Conservation (phyloP, 2,329 filamentous ascomycete species). For the Colletotrichum lentis region DNA sequence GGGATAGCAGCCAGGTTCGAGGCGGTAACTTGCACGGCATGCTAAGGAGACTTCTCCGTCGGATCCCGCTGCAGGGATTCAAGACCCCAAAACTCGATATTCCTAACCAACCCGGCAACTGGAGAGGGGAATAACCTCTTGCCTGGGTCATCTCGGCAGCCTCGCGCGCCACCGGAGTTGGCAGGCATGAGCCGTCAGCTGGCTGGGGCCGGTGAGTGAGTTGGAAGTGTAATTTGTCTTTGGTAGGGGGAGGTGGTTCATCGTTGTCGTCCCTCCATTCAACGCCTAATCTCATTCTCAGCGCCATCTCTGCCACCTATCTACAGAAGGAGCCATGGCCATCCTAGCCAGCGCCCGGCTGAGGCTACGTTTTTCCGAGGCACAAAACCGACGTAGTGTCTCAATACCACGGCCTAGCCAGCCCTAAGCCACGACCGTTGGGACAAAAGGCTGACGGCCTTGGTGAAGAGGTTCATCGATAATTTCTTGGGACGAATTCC, state of each 20-base stretch:
- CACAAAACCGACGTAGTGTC: conserved; percentile 28
- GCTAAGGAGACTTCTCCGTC: conserved; percentile 12
- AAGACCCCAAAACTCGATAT: conserved; percentile 15
- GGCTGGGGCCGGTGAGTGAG: not conserved
- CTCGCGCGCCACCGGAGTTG: conserved; percentile 19
- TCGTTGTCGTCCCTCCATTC: not conserved
- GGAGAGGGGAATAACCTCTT: conserved; percentile 15
- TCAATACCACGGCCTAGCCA: conserved; percentile 25
- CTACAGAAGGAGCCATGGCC: not conserved
- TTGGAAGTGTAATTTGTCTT: conserved; percentile 11
- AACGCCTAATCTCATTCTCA: not conserved
- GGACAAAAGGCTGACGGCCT: not conserved
- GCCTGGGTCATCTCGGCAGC: conserved; percentile 29
- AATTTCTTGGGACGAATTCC: conserved; percentile 8
- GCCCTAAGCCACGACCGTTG: conserved; percentile 32
- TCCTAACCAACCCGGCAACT: conserved; percentile 15
- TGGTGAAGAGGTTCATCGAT: not conserved
- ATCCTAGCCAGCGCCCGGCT: conserved; percentile 14
- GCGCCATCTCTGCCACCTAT: conserved; percentile 12
- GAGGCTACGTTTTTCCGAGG: conserved; percentile 12
- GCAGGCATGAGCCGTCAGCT: conserved; percentile 17
- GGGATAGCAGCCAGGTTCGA: conserved; percentile 27
- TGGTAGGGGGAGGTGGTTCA: not conserved
- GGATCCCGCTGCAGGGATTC: conserved; percentile 23
- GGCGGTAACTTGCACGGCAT: conserved; percentile 7